Percentiles rank a stretch among this genome's conserved stretches.
Conservation (phyloP, 1,284 basidiomycete species). For the Leucoagaricus sp. region DNA sequence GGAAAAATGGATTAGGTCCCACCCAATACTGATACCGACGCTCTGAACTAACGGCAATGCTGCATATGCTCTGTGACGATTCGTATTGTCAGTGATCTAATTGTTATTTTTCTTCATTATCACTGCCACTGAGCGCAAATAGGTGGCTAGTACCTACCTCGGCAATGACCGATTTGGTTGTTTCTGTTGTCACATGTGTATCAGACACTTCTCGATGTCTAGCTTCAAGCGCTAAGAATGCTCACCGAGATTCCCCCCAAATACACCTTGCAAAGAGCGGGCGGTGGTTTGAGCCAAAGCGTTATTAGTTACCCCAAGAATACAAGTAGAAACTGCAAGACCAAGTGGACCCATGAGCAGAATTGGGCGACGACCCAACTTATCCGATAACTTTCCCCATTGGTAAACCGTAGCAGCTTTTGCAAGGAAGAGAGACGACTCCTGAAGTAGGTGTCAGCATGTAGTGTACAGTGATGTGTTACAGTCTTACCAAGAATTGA, state of each 20-base stretch:
- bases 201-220: neutral
- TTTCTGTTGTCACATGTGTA: conserved; percentile 24
- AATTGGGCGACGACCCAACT: conserved; percentile 44
- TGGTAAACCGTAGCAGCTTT: conserved; percentile 41
- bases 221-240: neutral
- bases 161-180: conserved; percentile 37
- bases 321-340: conserved; percentile 41
- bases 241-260: conserved; percentile 48
- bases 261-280: conserved; percentile 44
- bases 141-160: conserved; percentile 27
- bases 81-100: conserved; percentile 7
- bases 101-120: neutral
- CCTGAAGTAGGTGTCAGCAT: conserved; percentile 24
- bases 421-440: conserved; percentile 45
- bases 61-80: conserved; percentile 11
- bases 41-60: conserved; percentile 16
- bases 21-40: conserved; percentile 17
- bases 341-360: conserved; percentile 45
- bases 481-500: conserved; percentile 50
- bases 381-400: conserved; percentile 47
- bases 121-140: neutral
- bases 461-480: neutral
- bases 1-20: neutral
- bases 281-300: conserved; percentile 30
- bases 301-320: conserved; percentile 35